Evolutionary conservation across 179 eudicot species (phyloP), one percentile per base, ranked within the genome.

Genomic region (Nepenthes alata): DNA sequence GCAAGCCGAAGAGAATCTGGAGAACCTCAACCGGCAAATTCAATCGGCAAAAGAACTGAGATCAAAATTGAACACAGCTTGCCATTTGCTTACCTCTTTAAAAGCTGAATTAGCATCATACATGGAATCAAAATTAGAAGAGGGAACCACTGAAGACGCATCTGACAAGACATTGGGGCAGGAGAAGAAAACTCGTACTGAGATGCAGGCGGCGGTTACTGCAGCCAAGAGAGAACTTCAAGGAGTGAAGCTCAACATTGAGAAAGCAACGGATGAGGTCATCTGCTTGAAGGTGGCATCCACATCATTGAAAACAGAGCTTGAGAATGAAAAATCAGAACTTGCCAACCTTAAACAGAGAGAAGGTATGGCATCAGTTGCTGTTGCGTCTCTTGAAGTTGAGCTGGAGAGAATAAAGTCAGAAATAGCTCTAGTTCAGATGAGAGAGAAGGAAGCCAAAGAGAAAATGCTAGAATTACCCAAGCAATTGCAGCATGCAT

Each of bases 51-150:
- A 81, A 62, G 96, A 85, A 61, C 75, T 83, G 14, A 87, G 87
- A 70, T 58, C 77, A 25, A 90, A 90, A 59, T 64, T 94, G 57
- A 76, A 77, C 49, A 60, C 80, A 4, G 87, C 97, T 35, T 61
- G 82, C 13, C 60, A 70, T 4, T 74, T 84, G 67, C 81, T 94
- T 13, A 63, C 53, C 45, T 81, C 75, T 63, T 67, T 94, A 35
- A 85, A 87, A 77, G 65, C 85, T 39, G 97, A 90, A 68, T 71
- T 94, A 67, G 89, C 85, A 6, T 79, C 86, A 52, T 90, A 87
- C 63, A 86, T 81, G 88, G 94, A 79, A 56, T 74, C 94, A 60
- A 82, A 83, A 65, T 39, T 67, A 37, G 72, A 70, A 41, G 71
- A 81, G 60, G 91, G 82, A 68, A 67, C 48, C 6, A 67, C 56